These are phyloP conservation scores for Mallotus nudiflorus DNA, from an alignment of 345 rosid species.

Conservation along the genomic window DNA sequence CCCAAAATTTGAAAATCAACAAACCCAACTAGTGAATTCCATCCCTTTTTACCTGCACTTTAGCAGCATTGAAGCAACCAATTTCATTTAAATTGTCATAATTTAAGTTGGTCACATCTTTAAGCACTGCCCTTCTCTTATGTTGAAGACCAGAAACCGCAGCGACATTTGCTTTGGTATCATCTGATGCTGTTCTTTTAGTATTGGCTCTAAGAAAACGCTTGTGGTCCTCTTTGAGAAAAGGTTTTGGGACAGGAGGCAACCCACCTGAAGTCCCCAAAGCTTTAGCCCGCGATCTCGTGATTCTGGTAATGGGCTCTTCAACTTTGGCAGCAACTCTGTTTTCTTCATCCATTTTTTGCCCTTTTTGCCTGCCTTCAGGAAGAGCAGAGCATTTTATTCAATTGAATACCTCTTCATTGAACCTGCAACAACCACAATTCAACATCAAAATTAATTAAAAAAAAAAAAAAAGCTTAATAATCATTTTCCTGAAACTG, in stretches of 20 bases:
- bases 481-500: too few species aligned
- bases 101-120: conserved; percentile 63
- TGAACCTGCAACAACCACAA: conserved; percentile 39
- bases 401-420: conserved; percentile 36
- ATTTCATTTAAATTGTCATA: conserved; percentile 33
- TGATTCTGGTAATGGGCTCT: conserved; percentile 45
- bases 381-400: conserved; percentile 35
- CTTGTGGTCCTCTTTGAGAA: conserved; percentile 64
- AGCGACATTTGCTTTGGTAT: conserved; percentile 39
- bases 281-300: conserved; percentile 74
- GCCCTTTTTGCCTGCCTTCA: conserved; percentile 48
- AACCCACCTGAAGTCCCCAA: conserved; percentile 46
- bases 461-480: not conserved
- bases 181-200: conserved; percentile 54
- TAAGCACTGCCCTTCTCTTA: conserved; percentile 79
- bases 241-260: conserved; percentile 53
- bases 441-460: conserved; percentile 7
- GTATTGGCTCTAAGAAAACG: conserved; percentile 33
- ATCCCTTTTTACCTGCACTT: conserved; percentile 46
- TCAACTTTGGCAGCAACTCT: conserved; percentile 36
- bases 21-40: conserved; percentile 12
- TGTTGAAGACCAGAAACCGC: conserved; percentile 41
- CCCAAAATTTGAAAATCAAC: conserved; percentile 4
- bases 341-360: conserved; percentile 66
- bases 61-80: conserved; percentile 38